These are phyloP conservation scores for Elsinoe perseae DNA, from an alignment of 2,329 filamentous ascomycete genomes.

Conservation along the genomic window DNA sequence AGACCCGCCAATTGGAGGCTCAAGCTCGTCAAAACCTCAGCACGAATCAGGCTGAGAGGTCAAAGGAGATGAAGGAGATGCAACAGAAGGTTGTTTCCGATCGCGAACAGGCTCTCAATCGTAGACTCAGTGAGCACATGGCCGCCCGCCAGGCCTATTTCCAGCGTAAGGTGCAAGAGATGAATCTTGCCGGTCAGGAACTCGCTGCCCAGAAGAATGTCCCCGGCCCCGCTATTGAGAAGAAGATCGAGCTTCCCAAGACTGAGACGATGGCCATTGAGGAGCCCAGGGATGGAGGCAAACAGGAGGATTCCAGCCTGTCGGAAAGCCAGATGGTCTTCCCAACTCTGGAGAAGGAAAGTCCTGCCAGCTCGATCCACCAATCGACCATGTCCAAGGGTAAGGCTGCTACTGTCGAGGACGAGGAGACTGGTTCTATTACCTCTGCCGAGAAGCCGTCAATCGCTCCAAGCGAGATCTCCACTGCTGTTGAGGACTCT, in stretches of 20 bases:
- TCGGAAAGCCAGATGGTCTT: constrained; percentile 77
- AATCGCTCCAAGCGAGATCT: constrained; percentile 3
- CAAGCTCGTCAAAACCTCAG: neutral
- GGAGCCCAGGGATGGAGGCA: constrained; percentile 22
- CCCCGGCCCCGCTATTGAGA: neutral
- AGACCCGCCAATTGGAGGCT: neutral
- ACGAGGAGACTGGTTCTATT: constrained; percentile 51
- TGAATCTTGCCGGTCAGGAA: neutral
- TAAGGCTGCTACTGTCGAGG: constrained; percentile 49
- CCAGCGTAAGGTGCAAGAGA: constrained; percentile 12
- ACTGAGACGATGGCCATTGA: constrained; percentile 23
- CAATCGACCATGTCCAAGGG: constrained; percentile 44
- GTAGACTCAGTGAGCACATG: neutral
- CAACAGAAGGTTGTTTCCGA: neutral
- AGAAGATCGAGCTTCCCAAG: constrained; percentile 27
- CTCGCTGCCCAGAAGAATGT: neutral
- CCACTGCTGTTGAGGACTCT: constrained; percentile 15
- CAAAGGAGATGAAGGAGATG: neutral
- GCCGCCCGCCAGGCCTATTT: constrained; percentile 4
- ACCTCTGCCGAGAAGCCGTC: constrained; percentile 25
- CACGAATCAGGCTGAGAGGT: neutral
- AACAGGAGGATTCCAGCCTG: constrained; percentile 17
- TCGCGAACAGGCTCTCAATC: neutral
- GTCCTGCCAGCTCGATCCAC: constrained; percentile 71
- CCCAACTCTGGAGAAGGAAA: constrained; percentile 92